These are phyloP conservation scores for Penicillium crystallinum DNA, from an alignment of 495 filamentous ascomycete genomes.

Conservation along the genomic window DNA sequence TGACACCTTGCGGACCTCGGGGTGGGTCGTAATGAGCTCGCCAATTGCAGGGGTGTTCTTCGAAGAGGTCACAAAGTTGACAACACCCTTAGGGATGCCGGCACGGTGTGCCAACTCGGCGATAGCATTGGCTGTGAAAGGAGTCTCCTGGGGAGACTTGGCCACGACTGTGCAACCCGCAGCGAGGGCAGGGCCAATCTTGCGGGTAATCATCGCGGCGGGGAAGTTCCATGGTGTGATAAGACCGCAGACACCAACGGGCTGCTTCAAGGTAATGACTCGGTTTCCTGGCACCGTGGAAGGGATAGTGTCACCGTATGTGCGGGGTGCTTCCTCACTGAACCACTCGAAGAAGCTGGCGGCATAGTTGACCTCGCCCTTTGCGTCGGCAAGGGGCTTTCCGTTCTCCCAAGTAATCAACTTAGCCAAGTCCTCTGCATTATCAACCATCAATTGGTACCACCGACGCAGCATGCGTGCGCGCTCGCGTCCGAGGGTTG, in stretches of 20 bases:
- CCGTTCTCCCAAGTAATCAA: conserved; percentile 85
- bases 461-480: conserved; percentile 79
- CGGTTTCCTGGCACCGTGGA: conserved; percentile 63
- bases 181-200: conserved; percentile 79
- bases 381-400: conserved; percentile 66
- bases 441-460: conserved; percentile 86
- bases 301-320: conserved; percentile 71
- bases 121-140: conserved; percentile 75
- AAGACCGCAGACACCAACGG: conserved; percentile 87
- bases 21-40: conserved; percentile 62
- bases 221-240: conserved; percentile 99
- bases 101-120: conserved; percentile 78
- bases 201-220: conserved; percentile 86
- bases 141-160: conserved; percentile 83
- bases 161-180: conserved; percentile 80
- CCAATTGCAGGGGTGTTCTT: conserved; percentile 71
- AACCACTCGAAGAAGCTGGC: conserved; percentile 78
- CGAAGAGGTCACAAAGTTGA: conserved; percentile 73
- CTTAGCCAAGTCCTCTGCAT: conserved; percentile 79
- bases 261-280: conserved; percentile 76
- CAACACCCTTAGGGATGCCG: conserved; percentile 77
- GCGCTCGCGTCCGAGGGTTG: conserved; percentile 71
- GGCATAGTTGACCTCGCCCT: conserved; percentile 66
- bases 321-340: conserved; percentile 65
- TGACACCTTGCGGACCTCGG: conserved; percentile 73